Evolutionary conservation across 495 filamentous ascomycete genomes (phyloP), one percentile per base, ranked within the genome.

Genomic region (Penicillium atrosanguineum): DNA sequence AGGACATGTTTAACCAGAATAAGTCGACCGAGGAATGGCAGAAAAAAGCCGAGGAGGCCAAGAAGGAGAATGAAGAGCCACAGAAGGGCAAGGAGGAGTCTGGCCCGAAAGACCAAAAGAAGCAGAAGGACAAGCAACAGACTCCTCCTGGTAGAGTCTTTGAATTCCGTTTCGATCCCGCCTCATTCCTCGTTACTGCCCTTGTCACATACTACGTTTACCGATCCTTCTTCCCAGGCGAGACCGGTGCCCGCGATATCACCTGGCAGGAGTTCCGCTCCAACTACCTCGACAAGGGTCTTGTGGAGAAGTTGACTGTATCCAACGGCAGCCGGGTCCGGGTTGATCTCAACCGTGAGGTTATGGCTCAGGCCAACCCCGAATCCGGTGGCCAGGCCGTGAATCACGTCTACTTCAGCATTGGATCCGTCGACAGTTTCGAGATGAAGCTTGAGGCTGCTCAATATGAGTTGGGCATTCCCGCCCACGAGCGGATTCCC

Each of bases 251-350:
- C 40, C 80, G 81, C 44, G 92, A 97, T 61, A 96, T 98, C 53
- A 97, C 94, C 39, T 98, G 91, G 89, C 93, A 98, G 75, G 95
- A 97, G 69, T 89, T 97, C 69, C 78, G 86, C 41, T 88, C 83
- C 56, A 92, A 90, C 37, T 97, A 95, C 77, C 79, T 98, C 42
- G 91, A 97, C 67, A 95, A 93, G 73, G 94, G 94, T 38, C 79
- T 98, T 43, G 95, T 98, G 21, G 88, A 97, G 72, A 96, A 89
- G 77, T 78, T 98, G 68, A 87, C 87, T 1, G 85, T 95, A 40
- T 74, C 94, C 54, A 87, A 89, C 50, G 73, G 79, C 48, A 83
- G 82, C 54, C 76, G 79, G 23, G 94, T 97, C 41, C 82, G 85
- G 39, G 91, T 97, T 46, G 84, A 94, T 52, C 81, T 97, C 48